Evolutionary conservation across 495 filamentous ascomycete species (phyloP), one percentile per base, ranked within the genome.

Genomic region (Mycothermus thermophilus): DNA sequence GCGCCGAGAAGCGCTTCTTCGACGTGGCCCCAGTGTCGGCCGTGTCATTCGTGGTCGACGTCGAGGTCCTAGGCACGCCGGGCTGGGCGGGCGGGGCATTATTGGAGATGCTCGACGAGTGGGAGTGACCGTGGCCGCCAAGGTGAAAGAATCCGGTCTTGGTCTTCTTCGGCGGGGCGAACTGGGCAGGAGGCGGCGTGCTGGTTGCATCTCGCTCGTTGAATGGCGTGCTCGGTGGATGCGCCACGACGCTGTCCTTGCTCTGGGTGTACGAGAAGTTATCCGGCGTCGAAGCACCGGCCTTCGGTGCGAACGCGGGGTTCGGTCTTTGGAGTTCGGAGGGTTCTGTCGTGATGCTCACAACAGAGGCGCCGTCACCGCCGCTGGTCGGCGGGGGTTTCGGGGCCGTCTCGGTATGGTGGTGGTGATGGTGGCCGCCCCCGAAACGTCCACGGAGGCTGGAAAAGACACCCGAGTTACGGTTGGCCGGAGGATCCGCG

Each of bases 391-490:
- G 41, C n/a, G 35, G 46, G 37, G 35, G 33, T 16, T 43, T 32
- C 2, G 40, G 27, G 10, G 23, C 16, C 8, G 35, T 32, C 9
- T 44, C 16, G 21, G 50, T 32, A 19, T 42, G 23, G 16, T 51
- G 47, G 16, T 55, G 55, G 20, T 54, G 48, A 16, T 53, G n/a
- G 8, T 47, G 45, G 13, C 38, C 43, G 4, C 58, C 52, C 5
- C 47, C 51, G 5, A 59, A 31, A 7, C 46, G 42, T 9, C 50
- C 53, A 7, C 54, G 45, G 27, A 64, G 38, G 10, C 56, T 53
- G 8, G 48, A 50, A 30, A 61, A 60, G 30, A 60, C 35, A 21
- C 52, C 53, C 18, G 62, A 64, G 37, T 57, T 55, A 1, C 52
- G 52, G 8, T 57, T 50, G 33, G 30, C 35, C 52, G 55, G 11